Evolutionary conservation across 306 rosid genomes (phyloP).

Genomic region (Dalbergia oliveri): DNA sequence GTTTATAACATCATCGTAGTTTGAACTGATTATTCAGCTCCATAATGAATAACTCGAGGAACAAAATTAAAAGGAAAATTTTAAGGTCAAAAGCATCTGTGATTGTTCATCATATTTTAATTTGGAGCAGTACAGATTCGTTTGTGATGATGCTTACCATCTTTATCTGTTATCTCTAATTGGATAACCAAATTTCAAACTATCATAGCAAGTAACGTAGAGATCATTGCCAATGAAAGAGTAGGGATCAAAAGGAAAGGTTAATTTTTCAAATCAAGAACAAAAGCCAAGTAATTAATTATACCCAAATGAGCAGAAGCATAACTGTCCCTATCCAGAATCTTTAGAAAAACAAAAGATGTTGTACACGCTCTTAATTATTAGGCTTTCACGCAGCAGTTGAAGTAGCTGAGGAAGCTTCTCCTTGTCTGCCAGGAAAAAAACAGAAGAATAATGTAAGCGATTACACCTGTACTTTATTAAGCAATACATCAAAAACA

Average conservation of each 20-base stretch:
- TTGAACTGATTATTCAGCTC: background rate
- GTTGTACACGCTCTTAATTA: conserved; percentile 22
- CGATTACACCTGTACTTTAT: background rate
- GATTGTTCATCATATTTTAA: conserved; percentile 10
- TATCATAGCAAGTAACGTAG: background rate
- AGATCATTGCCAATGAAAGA: background rate
- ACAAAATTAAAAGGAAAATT: background rate
- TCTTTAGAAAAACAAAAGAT: conserved; percentile 24
- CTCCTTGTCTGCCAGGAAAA: conserved; percentile 63
- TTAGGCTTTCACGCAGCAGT: conserved; percentile 82
- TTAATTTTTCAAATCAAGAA: background rate
- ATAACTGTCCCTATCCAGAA: conserved; percentile 34
- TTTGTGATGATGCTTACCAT: conserved; percentile 16
- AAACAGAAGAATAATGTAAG: conserved; percentile 6
- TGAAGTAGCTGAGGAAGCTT: conserved; percentile 90
- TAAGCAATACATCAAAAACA: conserved; percentile 3
- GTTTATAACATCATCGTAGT: too few relatives aligned
- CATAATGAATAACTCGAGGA: background rate
- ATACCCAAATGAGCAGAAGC: conserved; percentile 35
- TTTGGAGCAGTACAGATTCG: background rate
- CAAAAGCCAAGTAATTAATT: conserved; percentile 2
- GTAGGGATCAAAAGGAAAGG: conserved; percentile 1
- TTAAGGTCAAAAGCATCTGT: background rate
- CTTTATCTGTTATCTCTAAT: conserved; percentile 4
- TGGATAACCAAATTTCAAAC: conserved; percentile 25